A percentile compares a stretch with the other conserved stretches of the same genome.
Conservation (phyloP, 2,329 filamentous ascomycete species). For the Penicillium sp. region DNA sequence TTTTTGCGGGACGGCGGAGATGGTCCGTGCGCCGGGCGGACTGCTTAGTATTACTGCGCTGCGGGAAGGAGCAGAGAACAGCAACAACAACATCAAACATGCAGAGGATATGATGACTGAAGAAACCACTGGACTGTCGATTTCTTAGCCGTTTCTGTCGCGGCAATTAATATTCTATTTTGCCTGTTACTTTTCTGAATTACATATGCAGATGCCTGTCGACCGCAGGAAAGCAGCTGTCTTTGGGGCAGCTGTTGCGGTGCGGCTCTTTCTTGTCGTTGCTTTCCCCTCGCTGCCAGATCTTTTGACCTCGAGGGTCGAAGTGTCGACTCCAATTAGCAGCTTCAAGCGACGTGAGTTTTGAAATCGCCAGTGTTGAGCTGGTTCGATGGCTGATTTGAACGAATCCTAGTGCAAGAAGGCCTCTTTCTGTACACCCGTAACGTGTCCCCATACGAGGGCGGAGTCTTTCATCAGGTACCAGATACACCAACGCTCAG, state of each 20-base stretch:
- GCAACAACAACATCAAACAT: slow-evolving; percentile 10
- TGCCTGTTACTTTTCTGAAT: not conserved
- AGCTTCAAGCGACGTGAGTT: slow-evolving; percentile 92
- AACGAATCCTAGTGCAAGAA: slow-evolving; percentile 69
- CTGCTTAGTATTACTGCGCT: slow-evolving; percentile 5
- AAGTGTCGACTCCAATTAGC: slow-evolving; percentile 93
- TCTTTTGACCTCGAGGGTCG: slow-evolving; percentile 82
- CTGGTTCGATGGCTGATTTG: not conserved
- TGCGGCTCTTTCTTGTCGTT: slow-evolving; percentile 75
- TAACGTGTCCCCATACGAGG: slow-evolving; percentile 95
- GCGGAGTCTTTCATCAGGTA: slow-evolving; percentile 73
- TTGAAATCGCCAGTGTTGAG: not conserved
- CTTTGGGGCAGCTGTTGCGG: slow-evolving; percentile 69
- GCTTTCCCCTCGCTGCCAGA: slow-evolving; percentile 80
- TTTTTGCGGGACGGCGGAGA: slow-evolving; percentile 21
- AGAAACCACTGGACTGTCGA: no score
- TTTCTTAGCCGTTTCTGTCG: not conserved
- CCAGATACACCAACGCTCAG: slow-evolving; percentile 1
- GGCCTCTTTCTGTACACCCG: slow-evolving; percentile 93
- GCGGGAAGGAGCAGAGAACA: slow-evolving; percentile 18
- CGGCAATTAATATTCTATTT: not conserved
- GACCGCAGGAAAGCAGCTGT: slow-evolving; percentile 62
- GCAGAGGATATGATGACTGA: not conserved
- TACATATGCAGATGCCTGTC: slow-evolving; percentile 44
- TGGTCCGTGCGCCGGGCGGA: slow-evolving; percentile 30